Evolutionary conservation across 768 basidiomycete genomes (phyloP).

Genomic region (Auricularia sp.): DNA sequence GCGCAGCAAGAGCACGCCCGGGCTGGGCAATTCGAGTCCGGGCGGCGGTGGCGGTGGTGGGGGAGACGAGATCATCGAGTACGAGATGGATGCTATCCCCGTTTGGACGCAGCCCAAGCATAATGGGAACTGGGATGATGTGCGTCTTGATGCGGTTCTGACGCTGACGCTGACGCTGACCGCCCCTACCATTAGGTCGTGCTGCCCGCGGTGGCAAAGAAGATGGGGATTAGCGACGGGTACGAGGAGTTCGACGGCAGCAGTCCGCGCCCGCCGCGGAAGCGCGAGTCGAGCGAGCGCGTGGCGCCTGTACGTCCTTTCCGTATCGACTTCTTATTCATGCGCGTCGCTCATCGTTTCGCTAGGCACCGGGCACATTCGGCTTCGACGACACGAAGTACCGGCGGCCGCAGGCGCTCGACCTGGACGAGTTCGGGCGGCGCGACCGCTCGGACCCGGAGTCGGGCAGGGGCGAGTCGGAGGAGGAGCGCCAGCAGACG

Average conservation of each 20-base stretch:
- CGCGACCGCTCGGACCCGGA: constrained; percentile 1
- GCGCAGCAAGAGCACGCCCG: neutral
- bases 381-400: constrained; percentile 68
- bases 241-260: constrained; percentile 65
- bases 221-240: constrained; percentile 64
- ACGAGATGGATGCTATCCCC: constrained; percentile 54
- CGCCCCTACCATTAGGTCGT: constrained; percentile 44
- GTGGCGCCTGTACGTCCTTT: constrained; percentile 32
- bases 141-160: constrained; percentile 20
- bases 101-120: constrained; percentile 69
- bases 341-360: too few species aligned
- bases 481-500: neutral
- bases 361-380: constrained; percentile 65
- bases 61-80: neutral
- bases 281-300: constrained; percentile 5
- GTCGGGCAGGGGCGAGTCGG: neutral
- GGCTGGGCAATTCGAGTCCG: neutral
- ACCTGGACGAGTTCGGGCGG: constrained; percentile 52
- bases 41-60: neutral
- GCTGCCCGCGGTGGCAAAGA: constrained; percentile 72
- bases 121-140: constrained; percentile 80
- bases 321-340: rapidly evolving
- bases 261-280: constrained; percentile 32
- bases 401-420: constrained; percentile 33
- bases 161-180: constrained; percentile 7